A percentile compares a stretch with the other conserved stretches of the same genome.
These are phyloP conservation scores for Botrytis deweyae DNA, from an alignment of 2,329 filamentous ascomycete species.

Conservation along the genomic window DNA sequence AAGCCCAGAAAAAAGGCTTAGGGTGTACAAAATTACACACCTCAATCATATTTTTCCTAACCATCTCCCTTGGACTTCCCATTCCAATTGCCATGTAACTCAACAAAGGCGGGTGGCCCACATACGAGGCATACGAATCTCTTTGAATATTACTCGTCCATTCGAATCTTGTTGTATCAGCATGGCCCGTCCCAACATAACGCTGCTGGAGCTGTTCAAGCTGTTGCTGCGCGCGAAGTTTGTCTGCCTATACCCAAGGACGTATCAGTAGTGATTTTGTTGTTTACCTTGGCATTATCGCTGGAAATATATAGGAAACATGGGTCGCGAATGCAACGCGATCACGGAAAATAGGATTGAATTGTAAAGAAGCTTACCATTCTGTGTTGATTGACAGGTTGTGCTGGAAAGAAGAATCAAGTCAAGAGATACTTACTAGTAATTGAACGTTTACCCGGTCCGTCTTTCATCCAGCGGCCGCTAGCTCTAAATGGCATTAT, in stretches of 20 bases:
- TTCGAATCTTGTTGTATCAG: slow-evolving; percentile 96
- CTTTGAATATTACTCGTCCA: slow-evolving; percentile 95
- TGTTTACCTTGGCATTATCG: not conserved
- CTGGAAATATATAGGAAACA: not conserved
- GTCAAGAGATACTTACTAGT: not conserved
- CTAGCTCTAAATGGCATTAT: not conserved
- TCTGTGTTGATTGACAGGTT: not conserved
- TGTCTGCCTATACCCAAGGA: slow-evolving; percentile 70
- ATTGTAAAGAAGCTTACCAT: not conserved
- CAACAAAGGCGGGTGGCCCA: slow-evolving; percentile 85
- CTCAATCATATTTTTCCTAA: slow-evolving; percentile 77
- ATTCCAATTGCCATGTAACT: slow-evolving; percentile 87
- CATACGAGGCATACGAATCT: slow-evolving; percentile 85
- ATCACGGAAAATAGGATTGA: not conserved
- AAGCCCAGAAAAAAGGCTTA: not conserved
- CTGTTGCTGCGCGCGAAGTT: slow-evolving; percentile 95
- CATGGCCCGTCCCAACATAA: slow-evolving; percentile 92
- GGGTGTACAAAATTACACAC: slow-evolving; percentile 42
- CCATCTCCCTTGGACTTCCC: slow-evolving; percentile 79
- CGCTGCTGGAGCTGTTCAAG: slow-evolving; percentile 95
- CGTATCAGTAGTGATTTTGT: not conserved
- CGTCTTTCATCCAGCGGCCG: slow-evolving; percentile 20
- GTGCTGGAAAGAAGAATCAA: not conserved
- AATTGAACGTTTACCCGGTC: slow-evolving; percentile 1
- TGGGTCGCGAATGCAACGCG: not conserved